phyloP scores from a whole-genome alignment of 306 rosid genomes.

The Prunus campanulata region DNA sequence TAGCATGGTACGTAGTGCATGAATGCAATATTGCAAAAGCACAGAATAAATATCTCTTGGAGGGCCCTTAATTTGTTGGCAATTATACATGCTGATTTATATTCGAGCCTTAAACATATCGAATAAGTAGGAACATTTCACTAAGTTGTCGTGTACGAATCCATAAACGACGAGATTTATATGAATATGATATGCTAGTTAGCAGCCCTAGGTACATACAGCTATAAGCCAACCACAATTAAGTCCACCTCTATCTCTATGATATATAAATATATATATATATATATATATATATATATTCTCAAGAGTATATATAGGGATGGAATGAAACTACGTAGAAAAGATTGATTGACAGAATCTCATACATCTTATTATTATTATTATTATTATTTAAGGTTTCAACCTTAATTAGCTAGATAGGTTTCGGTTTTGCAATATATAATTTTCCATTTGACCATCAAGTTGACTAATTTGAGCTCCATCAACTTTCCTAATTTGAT shows the following conservation, averaged over 20 bases:
- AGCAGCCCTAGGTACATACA: too few relatives aligned
- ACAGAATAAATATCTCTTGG: not conserved
- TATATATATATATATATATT: too few relatives aligned
- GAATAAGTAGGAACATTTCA: conserved; percentile 2
- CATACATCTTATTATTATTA: not conserved
- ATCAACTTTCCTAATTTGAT: too few relatives aligned
- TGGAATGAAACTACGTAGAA: not conserved
- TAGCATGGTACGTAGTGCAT: not conserved
- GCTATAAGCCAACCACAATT: not conserved
- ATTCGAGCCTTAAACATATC: conserved; percentile 3
- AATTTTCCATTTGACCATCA: too few relatives aligned
- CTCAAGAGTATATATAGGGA: too few relatives aligned
- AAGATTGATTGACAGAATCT: not conserved
- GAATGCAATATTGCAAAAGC: not conserved
- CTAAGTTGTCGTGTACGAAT: not conserved
- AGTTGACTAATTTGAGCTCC: too few relatives aligned
- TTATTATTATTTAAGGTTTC: not conserved
- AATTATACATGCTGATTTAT: not conserved
- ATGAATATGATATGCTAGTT: too few relatives aligned
- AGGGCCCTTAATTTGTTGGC: not conserved
- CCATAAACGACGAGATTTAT: not conserved
- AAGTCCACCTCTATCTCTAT: too few relatives aligned
- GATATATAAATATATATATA: too few relatives aligned
- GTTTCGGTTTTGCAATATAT: not conserved
- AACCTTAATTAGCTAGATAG: not conserved